Evolutionary conservation across 164 flowering plant species (phyloP).

Genomic region (Santalum album): DNA sequence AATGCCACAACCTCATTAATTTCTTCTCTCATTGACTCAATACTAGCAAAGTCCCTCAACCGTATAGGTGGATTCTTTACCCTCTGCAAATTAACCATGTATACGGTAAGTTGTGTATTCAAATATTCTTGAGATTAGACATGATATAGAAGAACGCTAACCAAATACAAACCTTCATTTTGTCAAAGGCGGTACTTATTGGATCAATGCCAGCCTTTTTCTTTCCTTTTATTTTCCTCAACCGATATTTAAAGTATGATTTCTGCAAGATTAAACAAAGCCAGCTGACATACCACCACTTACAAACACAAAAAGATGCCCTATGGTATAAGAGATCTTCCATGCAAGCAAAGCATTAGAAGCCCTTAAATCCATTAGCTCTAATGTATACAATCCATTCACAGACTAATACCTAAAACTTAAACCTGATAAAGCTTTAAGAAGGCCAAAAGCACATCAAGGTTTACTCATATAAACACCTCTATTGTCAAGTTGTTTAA

Average conservation of each 20-base stretch:
- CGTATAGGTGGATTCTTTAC: slow-evolving; percentile 91
- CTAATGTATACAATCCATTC: too few relatives aligned
- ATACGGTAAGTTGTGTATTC: not conserved
- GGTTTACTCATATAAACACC: too few relatives aligned
- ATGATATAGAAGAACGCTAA: slow-evolving; percentile 1
- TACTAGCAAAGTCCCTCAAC: slow-evolving; percentile 74
- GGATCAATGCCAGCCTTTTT: slow-evolving; percentile 80
- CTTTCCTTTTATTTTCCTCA: slow-evolving; percentile 28
- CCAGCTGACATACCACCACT: not conserved
- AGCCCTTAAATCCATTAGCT: too few relatives aligned
- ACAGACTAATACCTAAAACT: too few relatives aligned
- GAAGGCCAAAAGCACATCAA: too few relatives aligned
- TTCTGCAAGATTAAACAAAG: slow-evolving; percentile 42
- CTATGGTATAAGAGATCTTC: too few relatives aligned
- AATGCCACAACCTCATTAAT: slow-evolving; percentile 93
- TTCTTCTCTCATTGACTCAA: slow-evolving; percentile 92
- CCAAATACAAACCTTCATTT: slow-evolving; percentile 66
- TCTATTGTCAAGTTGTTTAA: too few relatives aligned
- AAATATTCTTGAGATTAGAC: not conserved
- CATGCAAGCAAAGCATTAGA: too few relatives aligned
- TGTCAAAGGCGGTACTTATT: slow-evolving; percentile 76
- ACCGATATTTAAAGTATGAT: slow-evolving; percentile 30
- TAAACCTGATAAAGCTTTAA: too few relatives aligned
- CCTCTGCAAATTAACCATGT: slow-evolving; percentile 45
- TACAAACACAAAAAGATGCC: not conserved